Evolutionary conservation across 768 basidiomycete genomes (phyloP), one percentile per base, ranked within the genome.

Genomic region (Leccinum pellstonianum): DNA sequence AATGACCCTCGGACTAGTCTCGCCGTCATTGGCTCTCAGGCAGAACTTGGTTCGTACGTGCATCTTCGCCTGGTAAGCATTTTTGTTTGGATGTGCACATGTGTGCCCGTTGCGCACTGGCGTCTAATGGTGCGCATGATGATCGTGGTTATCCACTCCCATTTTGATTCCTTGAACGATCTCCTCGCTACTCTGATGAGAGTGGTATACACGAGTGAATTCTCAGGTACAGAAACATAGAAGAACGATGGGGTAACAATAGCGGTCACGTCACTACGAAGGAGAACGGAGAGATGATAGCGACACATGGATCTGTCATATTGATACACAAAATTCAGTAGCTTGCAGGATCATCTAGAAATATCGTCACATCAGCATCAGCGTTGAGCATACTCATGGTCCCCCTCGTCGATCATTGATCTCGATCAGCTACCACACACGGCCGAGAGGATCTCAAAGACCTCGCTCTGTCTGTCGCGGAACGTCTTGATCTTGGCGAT

Each of bases 401-500:
- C 5, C n/a, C n/a, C n/a, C n/a, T 43, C n/a, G n/a, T 19, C 41
- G 41, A 19, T 5, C 56, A 64, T 29, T 46, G 29, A 19, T 59
- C 57, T 29, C 53, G 37, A 19, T 59, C 58, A 70, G 11, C 54
- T 55, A 14, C 66, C 69, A 8, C 66, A 66, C 10, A 71, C 63
- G 4, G 69, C 69, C 0, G 68, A 69, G 2, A 70, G 57, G 31
- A 91, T 83, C 69, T 81, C 82, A 68, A 92, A 92, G 6, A 91
- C 87, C 53, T 83, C 78, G 2, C 77, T 80, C 73, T 91, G 88
- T 52, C 90, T 71, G 64, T 90, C 87, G 63, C 78, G 82, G 68
- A 95, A 95, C 52, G 88, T 83, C 59, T 77, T 80, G 56, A 95
- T 73, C 67, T 77, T 79, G 52, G 86, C 90, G 81, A 94, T 83